Evolutionary conservation across 768 basidiomycete species (phyloP), one percentile per base, ranked within the genome.

Genomic region (Dentipellis fragilis): DNA sequence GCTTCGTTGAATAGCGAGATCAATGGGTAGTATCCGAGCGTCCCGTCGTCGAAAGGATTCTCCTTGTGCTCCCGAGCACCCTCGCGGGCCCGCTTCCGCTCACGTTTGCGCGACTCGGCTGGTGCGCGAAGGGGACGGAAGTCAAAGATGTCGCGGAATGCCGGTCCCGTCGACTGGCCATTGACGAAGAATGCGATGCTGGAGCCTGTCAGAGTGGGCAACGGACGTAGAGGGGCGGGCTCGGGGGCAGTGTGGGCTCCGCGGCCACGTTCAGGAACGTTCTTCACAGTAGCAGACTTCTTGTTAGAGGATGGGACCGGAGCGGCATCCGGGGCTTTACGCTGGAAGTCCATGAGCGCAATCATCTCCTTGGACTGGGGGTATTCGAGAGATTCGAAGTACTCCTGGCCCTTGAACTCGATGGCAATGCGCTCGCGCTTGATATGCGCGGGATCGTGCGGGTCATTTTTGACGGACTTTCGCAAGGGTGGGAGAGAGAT

Each of bases 381-480:
- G 67, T 96, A 97, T 68, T 98, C 95, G 58, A 90, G 74, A 57
- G 84, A 84, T 72, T 99, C 96, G 68, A 97, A 97, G 67, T 94
- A 93, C 59, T 92, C 88, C 69, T 95, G 93, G n/a, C 90, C 90
- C 70, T 95, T 96, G 71, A 92, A 89, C 57, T 89, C 88, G 66
- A 99, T 94, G 3, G 94, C 83, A 58, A 95, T 89, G 54, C 96
- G 89, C 65, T 93, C 89, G 54, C 96, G 83, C 60, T 84, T 82
- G 59, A 96, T 71, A 60, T 85, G 85, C 4, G 88, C 87, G 10
- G 94, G 88, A 67, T 96, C 89, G 60, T 82, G 71, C 1, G 78
- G 76, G 64, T 94, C 89, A 39, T 80, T 74, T 47, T 71, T 70
- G 62, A 80, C 69, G 14, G 85, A 75, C 62, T 76, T 67, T 35